Percentiles rank a stretch among this genome's conserved stretches.
These are phyloP conservation scores for Paulownia fortunei DNA, from an alignment of 257 asterid genomes.

Conservation along the genomic window DNA sequence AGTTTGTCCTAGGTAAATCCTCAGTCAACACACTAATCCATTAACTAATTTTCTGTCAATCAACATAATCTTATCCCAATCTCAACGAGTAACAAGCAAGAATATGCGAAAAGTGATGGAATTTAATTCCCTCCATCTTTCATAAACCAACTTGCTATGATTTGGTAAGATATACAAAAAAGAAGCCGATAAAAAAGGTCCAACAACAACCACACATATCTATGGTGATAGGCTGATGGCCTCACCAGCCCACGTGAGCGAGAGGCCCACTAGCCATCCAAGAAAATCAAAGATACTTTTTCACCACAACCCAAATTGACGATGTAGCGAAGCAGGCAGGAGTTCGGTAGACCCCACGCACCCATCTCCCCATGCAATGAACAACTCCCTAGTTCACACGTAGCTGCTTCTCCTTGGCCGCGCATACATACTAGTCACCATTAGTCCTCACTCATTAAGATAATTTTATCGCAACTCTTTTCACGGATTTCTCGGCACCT, in stretches of 20 bases:
- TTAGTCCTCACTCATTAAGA: background rate
- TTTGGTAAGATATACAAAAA: conserved; percentile 5
- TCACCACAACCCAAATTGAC: conserved; percentile 28
- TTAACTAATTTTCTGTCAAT: background rate
- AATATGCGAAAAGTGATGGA: conserved; percentile 22
- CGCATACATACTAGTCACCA: background rate
- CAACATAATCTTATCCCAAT: background rate
- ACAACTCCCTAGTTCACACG: conserved; percentile 42
- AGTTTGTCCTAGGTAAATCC: too few species aligned
- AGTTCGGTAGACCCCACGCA: conserved; percentile 43
- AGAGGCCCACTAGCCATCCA: conserved; percentile 35
- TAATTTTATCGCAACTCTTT: background rate
- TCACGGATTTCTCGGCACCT: conserved; percentile 62
- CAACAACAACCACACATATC: conserved; percentile 33
- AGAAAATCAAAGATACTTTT: background rate
- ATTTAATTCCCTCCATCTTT: background rate
- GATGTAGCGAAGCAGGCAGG: conserved; percentile 22
- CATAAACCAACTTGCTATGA: background rate
- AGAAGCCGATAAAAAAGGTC: background rate
- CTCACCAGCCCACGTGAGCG: conserved; percentile 31
- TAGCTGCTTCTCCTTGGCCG: conserved; percentile 42
- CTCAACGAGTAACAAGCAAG: background rate
- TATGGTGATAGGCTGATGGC: background rate
- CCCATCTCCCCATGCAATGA: conserved; percentile 52
- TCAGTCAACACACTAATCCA: background rate